Percentiles rank a stretch among this genome's conserved stretches.
These are phyloP conservation scores for Fonsecaea nubica DNA, from an alignment of 2,329 filamentous ascomycete species.

Conservation along the genomic window DNA sequence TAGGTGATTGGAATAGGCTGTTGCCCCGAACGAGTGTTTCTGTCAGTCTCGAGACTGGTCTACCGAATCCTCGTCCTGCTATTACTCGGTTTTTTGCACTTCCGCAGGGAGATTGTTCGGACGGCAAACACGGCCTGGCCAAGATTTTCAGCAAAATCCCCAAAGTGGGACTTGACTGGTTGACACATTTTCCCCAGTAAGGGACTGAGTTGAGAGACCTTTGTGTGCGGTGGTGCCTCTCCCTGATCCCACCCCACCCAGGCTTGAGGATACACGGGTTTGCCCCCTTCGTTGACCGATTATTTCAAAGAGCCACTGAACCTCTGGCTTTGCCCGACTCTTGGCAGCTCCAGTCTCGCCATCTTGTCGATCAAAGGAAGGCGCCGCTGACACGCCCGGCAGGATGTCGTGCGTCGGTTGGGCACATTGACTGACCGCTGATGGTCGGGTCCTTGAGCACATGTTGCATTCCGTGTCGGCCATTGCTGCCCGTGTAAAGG, in stretches of 20 bases:
- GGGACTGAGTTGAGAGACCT: not conserved
- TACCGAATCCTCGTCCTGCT: not conserved
- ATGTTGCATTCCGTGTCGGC: not conserved
- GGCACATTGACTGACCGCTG: constrained; percentile 1
- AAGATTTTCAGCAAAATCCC: not conserved
- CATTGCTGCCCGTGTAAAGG: not conserved
- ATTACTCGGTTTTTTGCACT: not conserved
- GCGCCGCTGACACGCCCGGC: not conserved
- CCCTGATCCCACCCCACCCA: not conserved
- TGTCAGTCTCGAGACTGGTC: not conserved
- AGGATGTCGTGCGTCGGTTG: not conserved
- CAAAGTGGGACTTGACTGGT: not conserved
- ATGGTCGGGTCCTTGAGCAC: not conserved
- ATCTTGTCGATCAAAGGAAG: not conserved
- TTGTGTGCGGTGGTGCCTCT: not conserved
- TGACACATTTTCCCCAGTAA: not conserved
- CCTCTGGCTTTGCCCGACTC: not conserved
- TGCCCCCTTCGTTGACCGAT: constrained; percentile 4
- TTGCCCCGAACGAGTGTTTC: not conserved
- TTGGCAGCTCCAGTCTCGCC: constrained; percentile 3
- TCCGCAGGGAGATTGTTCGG: not conserved
- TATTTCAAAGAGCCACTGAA: not conserved
- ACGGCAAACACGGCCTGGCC: not conserved
- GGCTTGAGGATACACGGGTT: not conserved
- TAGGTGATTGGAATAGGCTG: constrained; percentile 6